Evolutionary conservation across 768 basidiomycete species (phyloP), one percentile per base, ranked within the genome.

Genomic region (Russula sp.): DNA sequence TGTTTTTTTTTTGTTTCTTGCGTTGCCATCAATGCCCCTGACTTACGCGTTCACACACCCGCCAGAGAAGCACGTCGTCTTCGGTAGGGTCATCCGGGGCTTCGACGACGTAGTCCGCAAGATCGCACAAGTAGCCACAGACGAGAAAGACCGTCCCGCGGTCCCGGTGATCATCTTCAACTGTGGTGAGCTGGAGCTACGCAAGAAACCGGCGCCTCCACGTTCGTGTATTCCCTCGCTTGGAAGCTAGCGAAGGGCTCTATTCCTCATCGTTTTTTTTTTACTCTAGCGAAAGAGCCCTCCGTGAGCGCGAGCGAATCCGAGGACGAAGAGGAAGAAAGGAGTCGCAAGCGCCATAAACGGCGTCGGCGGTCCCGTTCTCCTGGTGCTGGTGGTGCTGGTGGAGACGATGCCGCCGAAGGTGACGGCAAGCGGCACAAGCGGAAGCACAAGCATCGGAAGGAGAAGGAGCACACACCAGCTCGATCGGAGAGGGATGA

Each of bases 121-220:
- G 67, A 78, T 94, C 34, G 80, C 80, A 3, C 78, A 83, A 49
- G 78, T 93, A 22, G 79, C 84, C 7, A 85, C 85, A 13, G 91
- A 93, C 70, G 82, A 79, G 44, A 90, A 89, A 72, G 85, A 92
- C 70, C 79, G 87, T 3, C 94, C 93, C 0, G 71, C 80, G 5
- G 75, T 78, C 1, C 85, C 87, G 1, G 83, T 95, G 11, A 74
- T 81, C 10, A 84, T 96, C 65, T 74, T 79, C 3, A 90, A 86
- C 71, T 92, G 89, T 58, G 94, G 94, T 11, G 94, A 96, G 71
- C 84, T 96, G 42, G 88, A 91, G 71, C 79, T 91, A 11, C 82
- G 81, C 60, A 81, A 80, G 61, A 74, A 74, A 54, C 62, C 60
- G n/a, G 56, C 57, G 16, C 52, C 64, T 4, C 58, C 52, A 44